Base-by-base conservation (phyloP, 1,284 basidiomycete species). In the Puccinia polysora region DNA sequence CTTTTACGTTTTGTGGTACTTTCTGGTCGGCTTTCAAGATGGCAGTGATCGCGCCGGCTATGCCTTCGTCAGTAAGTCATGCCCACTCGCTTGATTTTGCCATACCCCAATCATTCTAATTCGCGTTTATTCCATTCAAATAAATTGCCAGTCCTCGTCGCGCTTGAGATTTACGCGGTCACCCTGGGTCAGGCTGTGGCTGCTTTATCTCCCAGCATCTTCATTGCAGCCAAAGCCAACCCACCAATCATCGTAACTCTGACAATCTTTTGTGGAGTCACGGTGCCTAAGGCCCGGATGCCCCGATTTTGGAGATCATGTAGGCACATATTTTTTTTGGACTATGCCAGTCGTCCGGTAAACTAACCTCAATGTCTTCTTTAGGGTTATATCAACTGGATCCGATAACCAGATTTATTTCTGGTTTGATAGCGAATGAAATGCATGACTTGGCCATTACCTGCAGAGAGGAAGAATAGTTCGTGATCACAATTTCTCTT, bases 131-230 rank as follows among this genome's bases (percentile, higher is more conserved):
- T 20, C 45, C 43, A 25, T 20, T 58, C 15, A 25, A 58, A 25
- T 59, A 15, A 20, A 30, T 43, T 12, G 8, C 1, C 32, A 71
- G 69, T 90, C 75, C 81, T 86, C 75, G 81, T 90, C 15, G 86
- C 90, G 81, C 85, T 88, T 80, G 85, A 88, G 75, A 75, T 88
- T 40, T 93, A 89, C 78, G 85, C 88, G 74, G 89, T 91, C 30
- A 86, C 87, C 14, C 81, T 91, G 10, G 90, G 90, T 64, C 83
- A 84, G 77, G 82, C 81, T 23, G 77, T 93, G 56, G 89, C 87
- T n/a, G 86, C 91, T 0, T 81, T 93, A 45, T 88, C 88, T 1
- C 89, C 89, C 0, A 85, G 84, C 68, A 81, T 89, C 45, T 63
- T 71, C 81, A 81, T 75, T 79, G 86, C 79, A 86, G 91, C 55